Conservation (phyloP, 2,329 filamentous ascomycete genomes). For the Parascedosporium putredinis region DNA sequence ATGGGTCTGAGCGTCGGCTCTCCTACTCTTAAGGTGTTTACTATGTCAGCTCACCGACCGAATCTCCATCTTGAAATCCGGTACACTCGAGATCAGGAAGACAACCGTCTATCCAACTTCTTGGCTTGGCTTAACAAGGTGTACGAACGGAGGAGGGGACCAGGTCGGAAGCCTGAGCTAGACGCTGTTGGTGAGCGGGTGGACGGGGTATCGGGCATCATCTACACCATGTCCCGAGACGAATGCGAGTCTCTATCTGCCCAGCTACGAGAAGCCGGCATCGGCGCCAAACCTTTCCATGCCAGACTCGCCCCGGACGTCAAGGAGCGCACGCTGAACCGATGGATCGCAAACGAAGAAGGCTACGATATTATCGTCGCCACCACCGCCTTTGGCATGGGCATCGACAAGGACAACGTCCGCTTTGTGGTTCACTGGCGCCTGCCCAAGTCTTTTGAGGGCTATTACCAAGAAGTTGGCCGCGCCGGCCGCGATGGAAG, state of each 20-base stretch:
- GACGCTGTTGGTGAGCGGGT: constrained; percentile 39
- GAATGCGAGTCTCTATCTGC: constrained; percentile 64
- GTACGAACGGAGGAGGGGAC: constrained; percentile 54
- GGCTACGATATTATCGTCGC: constrained; percentile 90
- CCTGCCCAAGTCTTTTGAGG: constrained; percentile 86
- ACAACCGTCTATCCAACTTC: constrained; percentile 64
- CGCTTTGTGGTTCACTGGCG: constrained; percentile 94
- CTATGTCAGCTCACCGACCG: constrained; percentile 71
- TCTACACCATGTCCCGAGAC: constrained; percentile 65
- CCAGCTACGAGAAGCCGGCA: constrained; percentile 54
- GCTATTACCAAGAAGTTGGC: constrained; percentile 92
- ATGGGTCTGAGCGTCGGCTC: constrained; percentile 53
- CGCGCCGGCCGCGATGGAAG: constrained; percentile 85
- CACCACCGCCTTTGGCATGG: constrained; percentile 95
- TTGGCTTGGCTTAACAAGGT: constrained; percentile 66
- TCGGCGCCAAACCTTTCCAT: constrained; percentile 66
- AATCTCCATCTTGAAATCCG: constrained; percentile 89
- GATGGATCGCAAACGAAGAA: constrained; percentile 62
- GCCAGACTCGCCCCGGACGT: constrained; percentile 55
- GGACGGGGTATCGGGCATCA: constrained; percentile 63
- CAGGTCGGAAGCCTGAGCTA: constrained; percentile 50
- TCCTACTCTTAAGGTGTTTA: constrained; percentile 60
- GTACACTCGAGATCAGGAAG: constrained; percentile 66
- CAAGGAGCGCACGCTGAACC: constrained; percentile 60
- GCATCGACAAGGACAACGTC: constrained; percentile 91